Percentiles rank a stretch among this genome's conserved stretches.
Evolutionary conservation across 140 eudicot species (phyloP).

Genomic region (Erigeron philadelphicus): DNA sequence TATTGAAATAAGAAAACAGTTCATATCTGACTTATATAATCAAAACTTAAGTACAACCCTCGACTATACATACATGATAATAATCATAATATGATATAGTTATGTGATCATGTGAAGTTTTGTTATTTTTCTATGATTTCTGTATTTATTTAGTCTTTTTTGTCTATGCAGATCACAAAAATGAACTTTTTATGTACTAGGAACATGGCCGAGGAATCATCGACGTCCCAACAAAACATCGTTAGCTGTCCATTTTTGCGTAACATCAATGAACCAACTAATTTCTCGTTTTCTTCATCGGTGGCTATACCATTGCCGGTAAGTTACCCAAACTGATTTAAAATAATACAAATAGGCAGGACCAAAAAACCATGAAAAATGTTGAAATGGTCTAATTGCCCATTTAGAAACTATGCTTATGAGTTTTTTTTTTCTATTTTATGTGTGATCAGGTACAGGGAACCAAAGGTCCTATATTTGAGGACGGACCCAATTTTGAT

Average conservation of each 20-base stretch:
- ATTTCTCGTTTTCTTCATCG: slow-evolving; percentile 59
- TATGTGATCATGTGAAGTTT: slow-evolving; percentile 7
- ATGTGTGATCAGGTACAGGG: slow-evolving; percentile 42
- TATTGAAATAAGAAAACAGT: slow-evolving; percentile 7
- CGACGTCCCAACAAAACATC: slow-evolving; percentile 38
- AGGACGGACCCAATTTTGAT: slow-evolving; percentile 94
- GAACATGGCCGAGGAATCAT: slow-evolving; percentile 41
- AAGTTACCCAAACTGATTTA: slow-evolving; percentile 29
- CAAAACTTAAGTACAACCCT: slow-evolving; percentile 3
- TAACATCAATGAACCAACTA: slow-evolving; percentile 84
- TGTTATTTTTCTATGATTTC: background rate
- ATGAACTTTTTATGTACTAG: slow-evolving; percentile 48
- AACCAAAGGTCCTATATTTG: slow-evolving; percentile 89
- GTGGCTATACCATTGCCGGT: slow-evolving; percentile 64
- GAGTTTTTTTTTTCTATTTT: slow-evolving; percentile 11
- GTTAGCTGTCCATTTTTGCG: slow-evolving; percentile 75
- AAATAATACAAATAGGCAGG: background rate
- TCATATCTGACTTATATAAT: slow-evolving; percentile 4
- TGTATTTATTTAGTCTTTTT: slow-evolving; percentile 10
- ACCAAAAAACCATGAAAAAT: background rate
- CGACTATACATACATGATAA: background rate
- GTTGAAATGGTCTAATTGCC: background rate
- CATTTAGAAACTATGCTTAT: slow-evolving; percentile 14
- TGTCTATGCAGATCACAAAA: slow-evolving; percentile 38
- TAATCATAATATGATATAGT: background rate